Conservation (phyloP, 1,139 yeast genomes). For the Pichia cactophila region DNA sequence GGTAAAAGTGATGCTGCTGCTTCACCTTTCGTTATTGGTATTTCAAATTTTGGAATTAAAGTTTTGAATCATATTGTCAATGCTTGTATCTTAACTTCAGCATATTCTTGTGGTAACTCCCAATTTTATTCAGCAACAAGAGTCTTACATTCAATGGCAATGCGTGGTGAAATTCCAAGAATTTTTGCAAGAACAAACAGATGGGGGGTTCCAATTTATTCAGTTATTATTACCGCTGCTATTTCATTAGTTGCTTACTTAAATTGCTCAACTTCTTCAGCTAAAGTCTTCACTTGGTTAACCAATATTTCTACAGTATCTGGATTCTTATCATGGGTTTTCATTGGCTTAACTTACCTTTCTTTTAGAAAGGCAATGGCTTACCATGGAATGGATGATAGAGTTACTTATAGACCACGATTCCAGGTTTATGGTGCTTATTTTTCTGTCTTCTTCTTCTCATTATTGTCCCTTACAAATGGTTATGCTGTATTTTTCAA, state of each 20-base stretch:
- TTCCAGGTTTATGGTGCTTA: constrained; percentile 42
- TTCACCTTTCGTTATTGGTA: constrained; percentile 46
- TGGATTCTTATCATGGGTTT: constrained; percentile 38
- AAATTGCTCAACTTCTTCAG: constrained; percentile 24
- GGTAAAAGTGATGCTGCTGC: constrained; percentile 32
- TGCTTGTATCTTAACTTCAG: constrained; percentile 35
- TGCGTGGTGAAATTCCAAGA: constrained; percentile 42
- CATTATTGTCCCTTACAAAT: constrained; percentile 43
- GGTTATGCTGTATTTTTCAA: constrained; percentile 44
- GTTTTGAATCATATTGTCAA: constrained; percentile 33
- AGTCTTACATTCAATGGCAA: constrained; percentile 33
- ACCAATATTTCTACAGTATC: constrained; percentile 37
- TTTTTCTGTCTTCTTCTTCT: constrained; percentile 35
- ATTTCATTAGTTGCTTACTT: constrained; percentile 34
- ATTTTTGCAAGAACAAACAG: constrained; percentile 36
- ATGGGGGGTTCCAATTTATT: constrained; percentile 37
- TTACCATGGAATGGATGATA: constrained; percentile 36
- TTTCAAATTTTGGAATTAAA: constrained; percentile 31
- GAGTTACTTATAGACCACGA: constrained; percentile 39
- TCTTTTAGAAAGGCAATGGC: constrained; percentile 49
- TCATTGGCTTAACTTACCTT: constrained; percentile 38
- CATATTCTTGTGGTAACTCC: constrained; percentile 36
- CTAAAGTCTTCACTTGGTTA: constrained; percentile 33
- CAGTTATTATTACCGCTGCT: constrained; percentile 28
- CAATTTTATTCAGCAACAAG: constrained; percentile 33